Conservation (phyloP, 2,329 filamentous ascomycete genomes). For the Fusarium vanettenii region DNA sequence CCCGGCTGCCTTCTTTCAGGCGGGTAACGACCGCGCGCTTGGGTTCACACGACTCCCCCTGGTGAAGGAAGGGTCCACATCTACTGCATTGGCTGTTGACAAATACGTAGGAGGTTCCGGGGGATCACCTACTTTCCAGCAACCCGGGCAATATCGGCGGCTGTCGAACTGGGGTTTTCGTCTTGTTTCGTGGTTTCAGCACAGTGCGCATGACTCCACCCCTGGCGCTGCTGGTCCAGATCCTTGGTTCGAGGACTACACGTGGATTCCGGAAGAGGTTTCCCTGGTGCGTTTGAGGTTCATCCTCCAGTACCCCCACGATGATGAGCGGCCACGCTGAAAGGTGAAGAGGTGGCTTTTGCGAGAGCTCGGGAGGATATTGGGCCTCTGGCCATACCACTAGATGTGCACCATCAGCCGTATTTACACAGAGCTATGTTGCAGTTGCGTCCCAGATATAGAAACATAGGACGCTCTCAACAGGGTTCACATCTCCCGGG, state of each 20-base stretch:
- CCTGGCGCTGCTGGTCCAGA: slow-evolving; percentile 8
- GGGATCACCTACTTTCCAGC: slow-evolving; percentile 15
- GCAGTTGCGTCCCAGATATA: background rate
- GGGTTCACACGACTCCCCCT: slow-evolving; percentile 13
- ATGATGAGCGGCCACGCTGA: background rate
- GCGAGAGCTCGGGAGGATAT: background rate
- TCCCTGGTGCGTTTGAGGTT: background rate
- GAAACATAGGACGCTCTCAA: background rate
- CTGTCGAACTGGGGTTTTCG: background rate
- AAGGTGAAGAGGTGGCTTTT: background rate
- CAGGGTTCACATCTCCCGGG: background rate
- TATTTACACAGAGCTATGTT: background rate
- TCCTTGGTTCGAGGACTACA: slow-evolving; percentile 11
- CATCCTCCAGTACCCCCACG: background rate
- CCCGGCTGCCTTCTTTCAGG: background rate
- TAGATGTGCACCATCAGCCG: background rate
- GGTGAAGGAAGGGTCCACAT: slow-evolving; percentile 16
- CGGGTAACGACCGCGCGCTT: background rate
- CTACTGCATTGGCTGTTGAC: slow-evolving; percentile 12
- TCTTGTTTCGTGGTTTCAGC: slow-evolving; percentile 5
- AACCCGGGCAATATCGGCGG: slow-evolving; percentile 14
- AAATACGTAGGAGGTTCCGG: slow-evolving; percentile 13
- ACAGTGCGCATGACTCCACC: slow-evolving; percentile 16
- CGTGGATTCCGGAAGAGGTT: slow-evolving; percentile 1
- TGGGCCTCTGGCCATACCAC: background rate